phyloP scores from a whole-genome alignment of 2,329 filamentous ascomycete species.

The Cyphellophora europaea region DNA sequence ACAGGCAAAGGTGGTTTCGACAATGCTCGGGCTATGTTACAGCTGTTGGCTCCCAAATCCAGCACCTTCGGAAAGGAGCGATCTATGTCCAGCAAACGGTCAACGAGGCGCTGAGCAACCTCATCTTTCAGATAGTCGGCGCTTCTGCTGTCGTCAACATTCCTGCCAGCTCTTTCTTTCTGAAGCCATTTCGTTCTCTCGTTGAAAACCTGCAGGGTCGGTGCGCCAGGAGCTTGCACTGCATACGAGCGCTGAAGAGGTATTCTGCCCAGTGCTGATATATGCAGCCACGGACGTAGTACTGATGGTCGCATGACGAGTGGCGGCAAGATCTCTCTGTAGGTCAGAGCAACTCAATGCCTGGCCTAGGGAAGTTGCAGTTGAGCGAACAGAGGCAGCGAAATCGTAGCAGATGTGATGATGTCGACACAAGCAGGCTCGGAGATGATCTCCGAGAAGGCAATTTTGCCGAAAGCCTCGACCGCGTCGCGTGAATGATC shows the following conservation, averaged over 20 bases:
- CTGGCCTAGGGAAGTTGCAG: slow-evolving; percentile 4
- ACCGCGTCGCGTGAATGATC: too few species aligned
- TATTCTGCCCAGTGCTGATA: slow-evolving; percentile 8
- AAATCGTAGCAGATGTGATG: too few species aligned
- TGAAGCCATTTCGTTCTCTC: slow-evolving; percentile 78
- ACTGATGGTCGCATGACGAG: slow-evolving; percentile 12
- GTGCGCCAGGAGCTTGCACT: slow-evolving; percentile 64
- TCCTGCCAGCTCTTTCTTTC: slow-evolving; percentile 70
- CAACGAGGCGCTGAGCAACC: slow-evolving; percentile 72
- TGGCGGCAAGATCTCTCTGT: too few species aligned
- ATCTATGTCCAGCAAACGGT: slow-evolving; percentile 87
- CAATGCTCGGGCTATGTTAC: slow-evolving; percentile 77
- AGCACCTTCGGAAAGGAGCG: slow-evolving; percentile 74
- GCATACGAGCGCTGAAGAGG: slow-evolving; percentile 52
- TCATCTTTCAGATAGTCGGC: slow-evolving; percentile 93
- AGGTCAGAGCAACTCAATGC: slow-evolving; percentile 16
- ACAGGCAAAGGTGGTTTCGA: slow-evolving; percentile 51
- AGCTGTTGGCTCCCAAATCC: slow-evolving; percentile 90
- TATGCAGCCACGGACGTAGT: slow-evolving; percentile 12
- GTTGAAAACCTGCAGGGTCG: slow-evolving; percentile 86
- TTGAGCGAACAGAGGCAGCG: too few species aligned
- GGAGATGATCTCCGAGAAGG: neutral
- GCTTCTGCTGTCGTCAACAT: slow-evolving; percentile 62
- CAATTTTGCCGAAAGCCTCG: too few species aligned
- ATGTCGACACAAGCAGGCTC: neutral